Evolutionary conservation across 2,329 filamentous ascomycete species (phyloP).

Genomic region (Orbilia oligospora): DNA sequence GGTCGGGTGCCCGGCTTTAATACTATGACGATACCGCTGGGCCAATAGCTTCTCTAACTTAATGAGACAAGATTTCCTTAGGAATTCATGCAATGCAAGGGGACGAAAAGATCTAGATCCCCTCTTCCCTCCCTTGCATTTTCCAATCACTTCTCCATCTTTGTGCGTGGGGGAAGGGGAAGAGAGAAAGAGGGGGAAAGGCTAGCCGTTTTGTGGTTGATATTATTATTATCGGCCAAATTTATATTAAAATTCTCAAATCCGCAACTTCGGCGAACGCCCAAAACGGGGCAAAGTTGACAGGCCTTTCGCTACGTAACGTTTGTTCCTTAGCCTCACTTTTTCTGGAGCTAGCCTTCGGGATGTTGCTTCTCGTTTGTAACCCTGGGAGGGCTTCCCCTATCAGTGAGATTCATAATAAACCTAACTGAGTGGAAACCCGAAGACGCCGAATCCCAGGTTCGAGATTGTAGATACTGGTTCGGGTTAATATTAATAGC

Average conservation of each 20-base stretch:
- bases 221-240: conserved; percentile 20
- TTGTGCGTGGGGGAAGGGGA: conserved; percentile 20
- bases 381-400: conserved; percentile 10
- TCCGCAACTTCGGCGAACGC: conserved; percentile 60
- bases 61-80: conserved; percentile 12
- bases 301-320: conserved; percentile 31
- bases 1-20: conserved; percentile 6
- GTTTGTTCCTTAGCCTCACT: conserved; percentile 12
- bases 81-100: conserved; percentile 36
- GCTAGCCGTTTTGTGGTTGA: conserved; percentile 6
- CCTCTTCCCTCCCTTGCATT: conserved; percentile 32
- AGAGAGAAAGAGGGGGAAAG: not conserved
- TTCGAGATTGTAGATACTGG: not conserved
- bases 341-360: conserved; percentile 6
- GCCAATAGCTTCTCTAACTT: not conserved
- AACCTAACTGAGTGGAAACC: conserved; percentile 39
- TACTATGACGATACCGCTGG: not conserved
- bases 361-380: conserved; percentile 43
- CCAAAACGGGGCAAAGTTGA: conserved; percentile 35
- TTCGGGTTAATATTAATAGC: conserved; percentile 16
- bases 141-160: conserved; percentile 26
- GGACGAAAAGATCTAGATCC: conserved; percentile 29
- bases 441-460: conserved; percentile 45
- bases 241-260: conserved; percentile 42
- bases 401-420: conserved; percentile 36